These are phyloP conservation scores for Claviceps monticola DNA, from an alignment of 2,329 filamentous ascomycete species.

Conservation along the genomic window DNA sequence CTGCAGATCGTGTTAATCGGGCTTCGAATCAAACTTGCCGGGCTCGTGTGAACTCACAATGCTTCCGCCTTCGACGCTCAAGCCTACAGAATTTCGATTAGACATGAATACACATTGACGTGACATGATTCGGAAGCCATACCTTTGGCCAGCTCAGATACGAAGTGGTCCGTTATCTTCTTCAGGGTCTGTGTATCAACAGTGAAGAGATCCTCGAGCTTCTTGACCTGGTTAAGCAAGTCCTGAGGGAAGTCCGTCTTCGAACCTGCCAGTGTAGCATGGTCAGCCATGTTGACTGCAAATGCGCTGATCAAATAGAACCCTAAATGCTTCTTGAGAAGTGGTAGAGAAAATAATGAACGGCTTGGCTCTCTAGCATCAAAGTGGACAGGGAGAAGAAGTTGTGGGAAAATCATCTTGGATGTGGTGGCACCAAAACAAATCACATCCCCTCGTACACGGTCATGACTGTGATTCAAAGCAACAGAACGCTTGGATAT, in stretches of 20 bases:
- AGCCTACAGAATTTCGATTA: conserved; percentile 34
- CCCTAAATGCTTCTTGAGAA: too few species aligned
- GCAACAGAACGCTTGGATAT: not conserved
- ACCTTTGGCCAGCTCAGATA: conserved; percentile 79
- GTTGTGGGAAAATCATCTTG: not conserved
- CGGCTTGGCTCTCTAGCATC: not conserved
- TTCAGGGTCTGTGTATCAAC: conserved; percentile 71
- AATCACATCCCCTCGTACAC: not conserved
- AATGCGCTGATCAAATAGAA: too few species aligned
- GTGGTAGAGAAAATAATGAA: not conserved
- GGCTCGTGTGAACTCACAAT: conserved; percentile 52
- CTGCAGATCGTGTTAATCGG: conserved; percentile 29
- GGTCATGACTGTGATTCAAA: not conserved
- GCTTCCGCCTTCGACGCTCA: conserved; percentile 76
- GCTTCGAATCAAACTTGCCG: not conserved
- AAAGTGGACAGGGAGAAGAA: not conserved
- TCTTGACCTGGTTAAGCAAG: conserved; percentile 65
- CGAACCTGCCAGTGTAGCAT: conserved; percentile 45
- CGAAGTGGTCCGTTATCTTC: conserved; percentile 78
- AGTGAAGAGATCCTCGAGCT: conserved; percentile 72
- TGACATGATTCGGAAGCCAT: conserved; percentile 4
- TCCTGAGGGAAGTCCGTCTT: conserved; percentile 84
- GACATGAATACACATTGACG: not conserved
- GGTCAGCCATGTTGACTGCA: conserved; percentile 7
- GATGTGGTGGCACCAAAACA: not conserved